Evolutionary conservation across 2,329 filamentous ascomycete species (phyloP), one percentile per base, ranked within the genome.

Genomic region (Sporothrix luriei): DNA sequence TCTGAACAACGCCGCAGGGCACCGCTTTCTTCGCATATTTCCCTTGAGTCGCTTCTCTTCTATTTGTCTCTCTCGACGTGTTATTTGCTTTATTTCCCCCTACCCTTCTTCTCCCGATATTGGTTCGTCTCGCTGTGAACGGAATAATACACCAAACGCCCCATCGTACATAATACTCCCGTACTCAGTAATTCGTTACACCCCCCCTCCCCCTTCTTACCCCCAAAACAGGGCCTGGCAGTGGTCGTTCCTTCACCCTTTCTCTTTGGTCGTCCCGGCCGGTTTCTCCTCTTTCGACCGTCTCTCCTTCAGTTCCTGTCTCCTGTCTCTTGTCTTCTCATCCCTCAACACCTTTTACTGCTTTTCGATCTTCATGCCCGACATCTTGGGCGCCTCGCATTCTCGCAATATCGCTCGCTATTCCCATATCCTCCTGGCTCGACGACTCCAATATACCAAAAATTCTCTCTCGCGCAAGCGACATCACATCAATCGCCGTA

Each of bases 261-360:
- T 52, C 14, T 48, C 33, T 43, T 64, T 48, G 14, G 43, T 51
- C 49, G 3, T 26, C 65, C 55, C 51, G 7, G 64, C 52, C 62
- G 26, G 21, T 68, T 48, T 70, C 69, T 68, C 65, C 43, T 64
- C 65, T 49, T 61, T 61, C 38, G 55, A 24, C 55, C 11, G n/a
- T 59, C 59, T 48, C 24, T 38, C 40, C 59, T 65, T 46, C 59
- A 61, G 57, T 62, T 29, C 61, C 62, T 38, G 19, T 16, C 49
- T 59, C 49, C 48, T 51, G 24, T 69, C 54, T 59, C 29, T 49
- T 59, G 55, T 24, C 29, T 67, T 19, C 68, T 62, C 33, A 43
- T 61, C 54, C 59, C 11, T 52, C 26, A 38, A 19, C 26, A 26
- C n/a, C 43, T 49, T 16, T 68, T 26, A 33, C 33, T 33, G 33